phyloP scores from a whole-genome alignment of 495 filamentous ascomycete species.

The Xylaria nigripes region DNA sequence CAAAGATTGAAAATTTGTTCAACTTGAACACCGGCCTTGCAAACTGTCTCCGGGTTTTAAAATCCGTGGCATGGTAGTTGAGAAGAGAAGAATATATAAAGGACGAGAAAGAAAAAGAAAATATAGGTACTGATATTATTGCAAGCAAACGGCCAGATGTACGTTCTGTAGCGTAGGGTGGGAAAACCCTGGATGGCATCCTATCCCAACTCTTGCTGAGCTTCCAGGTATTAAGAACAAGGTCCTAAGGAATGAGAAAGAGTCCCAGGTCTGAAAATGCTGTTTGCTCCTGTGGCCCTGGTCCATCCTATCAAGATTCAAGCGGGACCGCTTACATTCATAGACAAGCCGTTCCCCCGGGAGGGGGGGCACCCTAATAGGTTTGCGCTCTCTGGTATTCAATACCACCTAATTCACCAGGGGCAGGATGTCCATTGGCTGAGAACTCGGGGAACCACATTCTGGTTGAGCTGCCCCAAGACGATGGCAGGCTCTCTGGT shows the following conservation, averaged over 20 bases:
- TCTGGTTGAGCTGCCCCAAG: constrained; percentile 17
- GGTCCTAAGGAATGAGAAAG: no score
- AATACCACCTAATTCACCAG: not conserved
- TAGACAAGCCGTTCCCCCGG: no score
- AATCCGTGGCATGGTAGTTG: not conserved
- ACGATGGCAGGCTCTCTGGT: constrained; percentile 19
- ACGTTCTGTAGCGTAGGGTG: no score
- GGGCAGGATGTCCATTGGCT: not conserved
- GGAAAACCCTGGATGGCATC: no score
- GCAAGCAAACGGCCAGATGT: no score
- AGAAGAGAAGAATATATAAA: not conserved
- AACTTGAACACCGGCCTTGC: constrained; percentile 2
- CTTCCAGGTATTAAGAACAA: no score
- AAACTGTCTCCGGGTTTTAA: not conserved
- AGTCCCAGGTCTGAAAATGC: no score
- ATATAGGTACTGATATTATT: no score
- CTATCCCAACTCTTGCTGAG: no score
- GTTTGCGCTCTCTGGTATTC: constrained; percentile 1
- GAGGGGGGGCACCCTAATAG: not conserved
- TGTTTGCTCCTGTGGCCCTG: no score
- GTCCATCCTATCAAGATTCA: not conserved
- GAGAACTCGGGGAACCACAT: constrained; percentile 13
- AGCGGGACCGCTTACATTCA: not conserved
- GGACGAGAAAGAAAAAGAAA: not conserved
- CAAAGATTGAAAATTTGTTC: constrained; percentile 1